phyloP scores from a whole-genome alignment of 2,329 filamentous ascomycete genomes.

The Berkeleyomyces basicola region DNA sequence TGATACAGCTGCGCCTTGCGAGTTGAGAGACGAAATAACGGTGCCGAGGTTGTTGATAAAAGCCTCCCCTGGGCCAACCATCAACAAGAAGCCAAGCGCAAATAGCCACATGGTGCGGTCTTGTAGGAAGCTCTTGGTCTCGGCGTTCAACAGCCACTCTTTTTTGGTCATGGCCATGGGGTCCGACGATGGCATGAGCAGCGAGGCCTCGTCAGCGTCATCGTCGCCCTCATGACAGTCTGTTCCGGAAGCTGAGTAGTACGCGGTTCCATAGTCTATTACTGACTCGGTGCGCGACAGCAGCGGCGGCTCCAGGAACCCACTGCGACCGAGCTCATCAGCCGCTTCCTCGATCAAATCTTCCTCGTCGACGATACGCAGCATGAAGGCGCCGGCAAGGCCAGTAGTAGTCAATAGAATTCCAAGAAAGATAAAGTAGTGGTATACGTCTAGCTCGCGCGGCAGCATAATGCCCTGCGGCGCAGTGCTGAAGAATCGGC shows the following conservation, averaged over 20 bases:
- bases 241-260: constrained; percentile 18
- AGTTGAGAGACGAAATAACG: constrained; percentile 62
- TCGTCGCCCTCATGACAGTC: constrained; percentile 14
- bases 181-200: not conserved
- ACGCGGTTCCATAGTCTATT: constrained; percentile 46
- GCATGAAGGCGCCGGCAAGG: constrained; percentile 52
- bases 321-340: constrained; percentile 79
- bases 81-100: constrained; percentile 76
- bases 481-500: constrained; percentile 55
- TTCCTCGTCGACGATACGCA: constrained; percentile 69
- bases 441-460: constrained; percentile 56
- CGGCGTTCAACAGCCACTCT: constrained; percentile 77
- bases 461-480: constrained; percentile 38
- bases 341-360: constrained; percentile 81
- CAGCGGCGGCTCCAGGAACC: constrained; percentile 60
- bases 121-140: constrained; percentile 67
- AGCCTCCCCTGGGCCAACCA: constrained; percentile 87
- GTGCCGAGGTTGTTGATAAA: constrained; percentile 97
- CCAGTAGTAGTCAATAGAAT: constrained; percentile 55
- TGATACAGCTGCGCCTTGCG: constrained; percentile 15
- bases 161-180: constrained; percentile 30
- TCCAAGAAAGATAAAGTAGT: constrained; percentile 75
- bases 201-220: constrained; percentile 22
- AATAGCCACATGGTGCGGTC: constrained; percentile 96
- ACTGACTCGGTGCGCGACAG: constrained; percentile 34